Conservation (phyloP, 257 asterid species). For the Solanum chmielewskii region DNA sequence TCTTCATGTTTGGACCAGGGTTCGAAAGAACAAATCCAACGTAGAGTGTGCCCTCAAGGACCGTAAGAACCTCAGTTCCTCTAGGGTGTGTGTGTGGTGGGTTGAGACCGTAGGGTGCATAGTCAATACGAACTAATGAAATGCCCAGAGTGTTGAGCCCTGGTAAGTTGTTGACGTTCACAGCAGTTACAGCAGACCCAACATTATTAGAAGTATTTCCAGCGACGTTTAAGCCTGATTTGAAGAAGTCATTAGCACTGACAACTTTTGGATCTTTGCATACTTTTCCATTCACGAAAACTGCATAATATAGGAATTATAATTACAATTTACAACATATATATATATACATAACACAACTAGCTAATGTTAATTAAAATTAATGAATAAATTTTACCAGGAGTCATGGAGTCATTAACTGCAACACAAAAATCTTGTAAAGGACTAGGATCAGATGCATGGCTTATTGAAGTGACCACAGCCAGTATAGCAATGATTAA, state of each 20-base stretch:
- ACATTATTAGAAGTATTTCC: not conserved
- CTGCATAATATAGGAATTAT: not conserved
- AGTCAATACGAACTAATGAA: not conserved
- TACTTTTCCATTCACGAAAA: not conserved
- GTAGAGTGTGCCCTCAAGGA: not conserved
- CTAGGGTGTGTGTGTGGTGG: not conserved
- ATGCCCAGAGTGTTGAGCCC: not conserved
- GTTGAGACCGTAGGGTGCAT: not conserved
- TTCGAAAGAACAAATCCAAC: not conserved
- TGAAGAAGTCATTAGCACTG: not conserved
- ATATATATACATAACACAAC: too few relatives aligned
- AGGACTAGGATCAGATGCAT: not conserved
- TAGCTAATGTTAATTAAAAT: too few relatives aligned
- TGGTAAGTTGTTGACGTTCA: not conserved
- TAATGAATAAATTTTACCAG: not conserved
- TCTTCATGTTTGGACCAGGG: not conserved
- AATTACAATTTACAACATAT: not conserved
- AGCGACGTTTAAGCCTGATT: not conserved
- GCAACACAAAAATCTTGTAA: not conserved
- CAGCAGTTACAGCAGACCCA: not conserved
- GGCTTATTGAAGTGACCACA: not conserved
- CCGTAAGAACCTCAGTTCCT: not conserved
- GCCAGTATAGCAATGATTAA: not conserved
- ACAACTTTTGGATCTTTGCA: not conserved
- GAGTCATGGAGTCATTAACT: not conserved